A percentile compares a stretch with the other conserved stretches of the same genome.
Conservation (phyloP, 179 eudicot genomes). For the Sideroxylon spinosum region DNA sequence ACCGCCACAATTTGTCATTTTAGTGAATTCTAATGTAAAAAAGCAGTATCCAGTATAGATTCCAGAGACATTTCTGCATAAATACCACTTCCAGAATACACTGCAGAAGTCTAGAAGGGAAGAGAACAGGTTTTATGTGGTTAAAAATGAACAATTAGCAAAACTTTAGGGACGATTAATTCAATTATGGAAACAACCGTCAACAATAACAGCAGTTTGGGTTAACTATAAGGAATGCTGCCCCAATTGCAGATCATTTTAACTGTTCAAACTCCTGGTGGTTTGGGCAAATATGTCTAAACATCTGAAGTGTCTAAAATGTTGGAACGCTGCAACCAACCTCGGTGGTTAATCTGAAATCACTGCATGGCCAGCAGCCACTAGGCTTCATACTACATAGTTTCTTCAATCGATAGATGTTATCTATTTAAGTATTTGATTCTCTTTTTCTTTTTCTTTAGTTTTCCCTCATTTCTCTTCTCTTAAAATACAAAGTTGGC, state of each 20-base stretch:
- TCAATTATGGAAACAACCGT: not conserved
- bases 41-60: not conserved
- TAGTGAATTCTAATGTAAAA: not conserved
- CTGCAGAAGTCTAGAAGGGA: constrained; percentile 4
- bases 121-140: not conserved
- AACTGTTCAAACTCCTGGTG: not conserved
- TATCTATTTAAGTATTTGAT: too few species aligned
- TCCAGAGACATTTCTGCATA: not conserved
- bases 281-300: not conserved
- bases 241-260: not conserved
- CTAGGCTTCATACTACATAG: too few species aligned
- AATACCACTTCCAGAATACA: not conserved
- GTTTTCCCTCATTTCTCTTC: not conserved
- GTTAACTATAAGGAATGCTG: not conserved
- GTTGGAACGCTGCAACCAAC: not conserved
- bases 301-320: not conserved
- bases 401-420: not conserved
- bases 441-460: too few species aligned
- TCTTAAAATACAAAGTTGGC: not conserved
- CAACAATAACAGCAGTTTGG: not conserved
- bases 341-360: not conserved
- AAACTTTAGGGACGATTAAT: not conserved
- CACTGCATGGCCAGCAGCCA: not conserved
- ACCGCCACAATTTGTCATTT: not conserved
- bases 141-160: not conserved